A percentile compares a stretch with the other conserved stretches of the same genome.
phyloP scores from a whole-genome alignment of 108 stramenopile species.

The Chaetoceros tenuissimus region DNA sequence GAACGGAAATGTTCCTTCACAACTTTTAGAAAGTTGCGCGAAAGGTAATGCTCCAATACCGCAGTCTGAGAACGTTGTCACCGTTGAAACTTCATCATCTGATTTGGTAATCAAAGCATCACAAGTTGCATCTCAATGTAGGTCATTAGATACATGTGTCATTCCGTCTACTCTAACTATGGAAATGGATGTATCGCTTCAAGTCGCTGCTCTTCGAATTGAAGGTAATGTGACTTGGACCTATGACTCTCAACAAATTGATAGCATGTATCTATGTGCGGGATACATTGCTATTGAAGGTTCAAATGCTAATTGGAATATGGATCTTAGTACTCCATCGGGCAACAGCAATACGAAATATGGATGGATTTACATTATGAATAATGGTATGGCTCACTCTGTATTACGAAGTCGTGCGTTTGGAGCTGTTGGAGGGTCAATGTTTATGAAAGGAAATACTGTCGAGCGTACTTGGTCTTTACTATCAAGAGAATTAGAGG shows the following conservation, averaged over 20 bases:
- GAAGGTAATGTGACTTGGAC: slow-evolving; percentile 34
- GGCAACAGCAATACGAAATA: too few relatives aligned
- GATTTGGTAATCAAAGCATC: slow-evolving; percentile 1
- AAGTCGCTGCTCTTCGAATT: slow-evolving; percentile 38
- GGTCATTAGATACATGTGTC: slow-evolving; percentile 19
- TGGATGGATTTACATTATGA: slow-evolving; percentile 44
- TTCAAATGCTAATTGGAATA: slow-evolving; percentile 18
- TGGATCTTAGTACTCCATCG: slow-evolving; percentile 16
- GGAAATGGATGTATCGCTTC: slow-evolving; percentile 23
- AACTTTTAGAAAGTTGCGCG: too few relatives aligned
- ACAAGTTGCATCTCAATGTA: slow-evolving; percentile 13
- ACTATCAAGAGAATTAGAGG: slow-evolving; percentile 16
- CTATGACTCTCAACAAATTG: slow-evolving; percentile 17
- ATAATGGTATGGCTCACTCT: slow-evolving; percentile 40
- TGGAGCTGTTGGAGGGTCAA: slow-evolving; percentile 13
- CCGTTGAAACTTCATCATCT: slow-evolving; percentile 1
- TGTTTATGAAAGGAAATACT: slow-evolving; percentile 23
- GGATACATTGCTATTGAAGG: slow-evolving; percentile 45
- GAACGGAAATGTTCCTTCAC: too few relatives aligned
- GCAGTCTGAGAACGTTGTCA: too few relatives aligned
- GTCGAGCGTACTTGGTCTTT: slow-evolving; percentile 43
- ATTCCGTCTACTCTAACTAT: slow-evolving; percentile 27
- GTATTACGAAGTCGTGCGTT: slow-evolving; percentile 25
- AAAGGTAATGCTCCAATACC: too few relatives aligned
- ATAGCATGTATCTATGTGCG: slow-evolving; percentile 31